Evolutionary conservation across 441 rosid species (phyloP), one percentile per base, ranked within the genome.

Genomic region (Bocquillonia castaneifolia): DNA sequence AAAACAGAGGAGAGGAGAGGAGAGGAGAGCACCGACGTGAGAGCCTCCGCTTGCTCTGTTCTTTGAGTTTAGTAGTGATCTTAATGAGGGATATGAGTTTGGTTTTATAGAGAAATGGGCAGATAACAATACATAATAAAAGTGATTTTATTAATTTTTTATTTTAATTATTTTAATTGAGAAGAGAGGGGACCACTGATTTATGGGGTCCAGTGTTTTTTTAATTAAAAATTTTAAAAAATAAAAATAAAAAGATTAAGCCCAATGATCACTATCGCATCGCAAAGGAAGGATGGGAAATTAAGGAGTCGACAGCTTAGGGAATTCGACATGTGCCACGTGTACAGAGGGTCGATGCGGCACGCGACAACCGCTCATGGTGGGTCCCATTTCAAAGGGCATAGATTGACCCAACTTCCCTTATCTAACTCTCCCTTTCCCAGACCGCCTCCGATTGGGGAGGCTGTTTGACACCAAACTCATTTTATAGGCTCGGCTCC

Each of bases 361-460:
- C 89, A 86, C 80, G 79, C 74, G 81, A 78, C 85, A 78, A 69
- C 88, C 85, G 86, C 85, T 76, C 76, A 50, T 68, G 79, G 82
- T 67, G 80, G 80, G 83, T 26, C 81, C 86, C 70, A 1, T 14
- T 48, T 3, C 22, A 29, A 26, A 32, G 7, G 26, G 34, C 5
- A 25, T 51, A 20, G 52, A 20, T 26, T 34, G 25, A 32, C 53
- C 37, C 6, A 31, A 20, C 25, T 39, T 1, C 18, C 1, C 25
- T 37, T 25, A 7, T 14, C 12, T 22, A 37, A 37, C 29, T 6
- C 22, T n/a, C n/a, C n/a, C n/a, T n/a, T n/a, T n/a, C n/a, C n/a
- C n/a, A 29, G 51, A 25, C 62, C 6, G 14, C 44, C 12, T 20
- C 39, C 22, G 26, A 0, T 28, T 22, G 13, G 9, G 10, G 20